Evolutionary conservation across 2,329 filamentous ascomycete species (phyloP), one percentile per base, ranked within the genome.

Genomic region (Anisogramma anomala): DNA sequence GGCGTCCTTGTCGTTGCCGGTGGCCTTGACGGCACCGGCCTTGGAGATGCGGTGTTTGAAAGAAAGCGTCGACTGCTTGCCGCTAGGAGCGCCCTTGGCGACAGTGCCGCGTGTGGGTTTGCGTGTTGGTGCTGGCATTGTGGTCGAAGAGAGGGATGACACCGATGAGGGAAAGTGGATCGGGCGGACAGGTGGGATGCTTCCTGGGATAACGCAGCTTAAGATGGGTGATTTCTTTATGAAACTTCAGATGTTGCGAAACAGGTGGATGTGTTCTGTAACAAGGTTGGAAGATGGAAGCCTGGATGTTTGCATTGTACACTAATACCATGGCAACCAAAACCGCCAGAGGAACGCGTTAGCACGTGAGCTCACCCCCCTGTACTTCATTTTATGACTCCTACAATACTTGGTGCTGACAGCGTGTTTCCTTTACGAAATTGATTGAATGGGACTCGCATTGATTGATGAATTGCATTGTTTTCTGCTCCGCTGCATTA

Each of bases 1-100:
- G 10, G 13, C 36, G 4, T 52, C 50, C 28, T 61, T 60, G 34
- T 63, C 54, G 35, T 60, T 62, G 26, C 57, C 43, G 9, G 60
- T 55, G 3, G 62, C 65, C 52, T 74, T 74, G 48, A 52, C 55
- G 15, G 69, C 57, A 3, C 66, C 62, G 26, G 65, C 57, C 55
- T 77, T 77, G 43, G 72, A 76, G 33, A 77, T 69, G 31, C 64
- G 64, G 55, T 68, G 68, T 51, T 72, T 67, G 62, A 77, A 77
- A 55, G 68, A 74, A 44, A 76, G 64, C 27, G 69, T 77, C 7
- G 70, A 67, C 49, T 77, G 73, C 53, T 67, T 71, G 45, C 55
- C 54, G 34, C 61, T 56, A 8, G 38, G 23, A 7, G 55, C 56
- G 15, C 57, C 50, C 19, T 59, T 56, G 41, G 59, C 51, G 34